Evolutionary conservation across 768 basidiomycete species (phyloP), one percentile per base, ranked within the genome.

Genomic region (Fibroporia radiculosa): DNA sequence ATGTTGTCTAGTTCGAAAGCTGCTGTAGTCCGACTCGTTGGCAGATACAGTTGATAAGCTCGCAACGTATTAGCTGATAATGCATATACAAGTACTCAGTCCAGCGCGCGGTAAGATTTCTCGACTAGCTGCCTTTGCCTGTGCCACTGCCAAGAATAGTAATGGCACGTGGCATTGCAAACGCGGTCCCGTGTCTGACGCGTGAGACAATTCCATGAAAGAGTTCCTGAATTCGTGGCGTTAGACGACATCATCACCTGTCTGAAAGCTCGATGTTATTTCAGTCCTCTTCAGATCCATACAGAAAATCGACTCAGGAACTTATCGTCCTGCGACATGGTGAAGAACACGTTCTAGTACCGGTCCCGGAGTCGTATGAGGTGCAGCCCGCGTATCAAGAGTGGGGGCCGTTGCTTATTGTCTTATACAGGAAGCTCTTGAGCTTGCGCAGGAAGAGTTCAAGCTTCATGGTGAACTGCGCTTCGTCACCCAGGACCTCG

Each of bases 321-420:
- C 47, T 53, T n/a, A 48, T 53, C 12, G 40, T 53, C 13, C 20
- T 53, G 12, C 33, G 39, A 20, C 33, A 48, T 22, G 52, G 19
- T 11, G 26, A 44, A 20, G 31, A 37, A 42, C 52, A 39, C 35
- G 41, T 53, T 14, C 32, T 53, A 3, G 22, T 53, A 6, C 46
- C 48, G 3, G 36, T 53, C 1, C 49, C 52, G 11, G 35, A 48
- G 23, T 29, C 40, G 0, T 53, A 40, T 23, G 48, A 53, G 48
- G 51, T 24, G 20, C 39, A 28, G 28, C 41, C 22, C 29, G 32
- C 16, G n/a, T 29, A 10, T 34, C 16, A 29, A n/a, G n/a, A n/a
- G n/a, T n/a, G n/a, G n/a, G n/a, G n/a, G n/a, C n/a, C n/a, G n/a
- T n/a, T n/a, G n/a, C 40, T 19, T n/a, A 36, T 36, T 11, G 11